Conservation (phyloP, 441 rosid genomes). For the Breynia disticha region DNA sequence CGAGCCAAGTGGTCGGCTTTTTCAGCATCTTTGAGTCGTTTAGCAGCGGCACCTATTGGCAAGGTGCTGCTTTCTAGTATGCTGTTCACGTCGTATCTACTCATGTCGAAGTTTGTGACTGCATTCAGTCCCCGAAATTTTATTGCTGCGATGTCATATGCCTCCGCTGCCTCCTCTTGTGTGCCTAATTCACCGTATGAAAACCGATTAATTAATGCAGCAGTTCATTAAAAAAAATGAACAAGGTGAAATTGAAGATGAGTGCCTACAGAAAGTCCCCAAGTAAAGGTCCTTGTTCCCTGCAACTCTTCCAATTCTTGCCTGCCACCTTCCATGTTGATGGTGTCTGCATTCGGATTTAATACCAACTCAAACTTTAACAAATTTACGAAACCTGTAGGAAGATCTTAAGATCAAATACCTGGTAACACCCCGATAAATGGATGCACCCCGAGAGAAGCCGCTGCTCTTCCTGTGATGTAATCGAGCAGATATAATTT, state of each 20-base stretch:
- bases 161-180: constrained; percentile 97
- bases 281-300: constrained; percentile 96
- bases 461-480: constrained; percentile 97
- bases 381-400: background rate
- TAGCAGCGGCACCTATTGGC: constrained; percentile 66
- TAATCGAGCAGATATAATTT: too few species aligned
- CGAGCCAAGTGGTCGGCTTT: constrained; percentile 11
- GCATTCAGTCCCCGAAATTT: constrained; percentile 87
- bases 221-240: background rate
- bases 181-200: constrained; percentile 44
- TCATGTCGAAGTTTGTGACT: constrained; percentile 94
- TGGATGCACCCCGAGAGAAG: constrained; percentile 94
- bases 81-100: constrained; percentile 69
- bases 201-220: constrained; percentile 1
- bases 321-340: constrained; percentile 98
- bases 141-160: constrained; percentile 93
- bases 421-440: constrained; percentile 96
- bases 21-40: constrained; percentile 51
- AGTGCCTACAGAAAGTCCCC: constrained; percentile 75
- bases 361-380: background rate
- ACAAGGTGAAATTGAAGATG: too few species aligned
- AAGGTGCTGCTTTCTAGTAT: constrained; percentile 79
- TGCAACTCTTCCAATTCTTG: constrained; percentile 94
- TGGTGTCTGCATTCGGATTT: constrained; percentile 50
- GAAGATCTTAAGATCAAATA: constrained; percentile 7